A percentile compares a stretch with the other conserved stretches of the same genome.
Evolutionary conservation across 441 rosid species (phyloP).

Genomic region (Populus hybrid): DNA sequence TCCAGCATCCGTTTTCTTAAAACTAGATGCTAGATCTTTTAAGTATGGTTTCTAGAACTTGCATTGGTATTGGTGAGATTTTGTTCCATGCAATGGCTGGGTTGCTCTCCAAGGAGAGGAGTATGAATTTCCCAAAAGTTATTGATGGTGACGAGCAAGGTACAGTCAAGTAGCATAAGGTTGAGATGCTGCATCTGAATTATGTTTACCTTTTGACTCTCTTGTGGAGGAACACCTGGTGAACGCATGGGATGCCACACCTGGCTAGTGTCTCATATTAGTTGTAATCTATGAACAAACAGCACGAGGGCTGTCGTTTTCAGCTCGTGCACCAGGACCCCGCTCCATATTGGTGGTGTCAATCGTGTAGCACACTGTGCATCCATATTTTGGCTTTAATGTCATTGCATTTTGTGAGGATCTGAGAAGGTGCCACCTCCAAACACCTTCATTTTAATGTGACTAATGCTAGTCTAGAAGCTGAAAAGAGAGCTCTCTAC

Average conservation of each 20-base stretch:
- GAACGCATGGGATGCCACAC: background rate
- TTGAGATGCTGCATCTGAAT: background rate
- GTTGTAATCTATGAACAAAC: too few relatives aligned
- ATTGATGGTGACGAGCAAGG: background rate
- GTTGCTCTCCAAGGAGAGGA: background rate
- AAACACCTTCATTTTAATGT: background rate
- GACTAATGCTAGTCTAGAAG: background rate
- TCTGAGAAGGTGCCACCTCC: background rate
- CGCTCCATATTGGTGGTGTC: background rate
- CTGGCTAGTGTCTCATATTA: too few relatives aligned
- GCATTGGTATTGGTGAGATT: background rate
- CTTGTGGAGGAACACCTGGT: background rate
- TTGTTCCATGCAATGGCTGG: background rate
- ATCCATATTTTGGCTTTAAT: background rate
- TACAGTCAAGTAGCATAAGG: background rate
- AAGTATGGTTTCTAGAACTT: too few relatives aligned
- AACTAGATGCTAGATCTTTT: too few relatives aligned
- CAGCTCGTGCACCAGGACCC: background rate
- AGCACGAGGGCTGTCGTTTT: slow-evolving; percentile 5
- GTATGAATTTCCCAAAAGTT: background rate
- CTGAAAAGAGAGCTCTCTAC: background rate
- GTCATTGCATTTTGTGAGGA: background rate
- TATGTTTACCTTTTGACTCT: background rate
- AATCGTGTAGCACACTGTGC: background rate
- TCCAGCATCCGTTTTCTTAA: too few relatives aligned